A percentile compares a stretch with the other conserved stretches of the same genome.
These are phyloP conservation scores for Trametes meyenii DNA, from an alignment of 768 basidiomycete genomes.

Conservation along the genomic window DNA sequence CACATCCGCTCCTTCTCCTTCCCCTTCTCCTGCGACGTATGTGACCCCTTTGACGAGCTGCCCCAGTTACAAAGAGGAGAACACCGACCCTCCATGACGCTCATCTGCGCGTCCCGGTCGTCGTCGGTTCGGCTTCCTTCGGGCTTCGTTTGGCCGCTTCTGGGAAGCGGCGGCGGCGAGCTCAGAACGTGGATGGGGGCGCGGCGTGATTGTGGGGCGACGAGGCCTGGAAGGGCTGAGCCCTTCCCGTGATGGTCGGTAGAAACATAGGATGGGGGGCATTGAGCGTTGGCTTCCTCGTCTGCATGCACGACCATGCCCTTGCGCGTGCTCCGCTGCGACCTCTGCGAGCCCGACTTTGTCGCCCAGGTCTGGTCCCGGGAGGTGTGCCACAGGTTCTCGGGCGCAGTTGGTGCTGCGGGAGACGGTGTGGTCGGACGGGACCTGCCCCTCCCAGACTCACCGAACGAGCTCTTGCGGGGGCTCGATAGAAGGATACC, in stretches of 20 bases:
- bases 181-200: slow-evolving; percentile 25
- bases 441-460: slow-evolving; percentile 25
- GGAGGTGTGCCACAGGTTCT: slow-evolving; percentile 15
- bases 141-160: slow-evolving; percentile 13
- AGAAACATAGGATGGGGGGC: slow-evolving; percentile 10
- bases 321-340: slow-evolving; percentile 20
- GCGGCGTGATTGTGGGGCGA: slow-evolving; percentile 19
- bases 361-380: slow-evolving; percentile 3
- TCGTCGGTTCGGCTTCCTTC: background rate
- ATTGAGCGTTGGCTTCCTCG: slow-evolving; percentile 3
- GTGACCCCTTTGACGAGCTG: slow-evolving; percentile 25
- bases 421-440: slow-evolving; percentile 23
- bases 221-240: slow-evolving; percentile 15
- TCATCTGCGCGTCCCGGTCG: slow-evolving; percentile 26
- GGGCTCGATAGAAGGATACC: slow-evolving; percentile 30
- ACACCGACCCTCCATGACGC: slow-evolving; percentile 34
- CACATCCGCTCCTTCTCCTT: slow-evolving; percentile 28
- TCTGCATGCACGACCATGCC: slow-evolving; percentile 9
- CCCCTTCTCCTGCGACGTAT: slow-evolving; percentile 27
- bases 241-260: slow-evolving; percentile 12
- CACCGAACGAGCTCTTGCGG: slow-evolving; percentile 27
- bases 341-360: slow-evolving; percentile 22
- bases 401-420: slow-evolving; percentile 6
- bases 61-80: slow-evolving; percentile 38
- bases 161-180: slow-evolving; percentile 24